Evolutionary conservation across 1,284 basidiomycete species (phyloP), one percentile per base, ranked within the genome.

Genomic region (Rhodotorula sp.): DNA sequence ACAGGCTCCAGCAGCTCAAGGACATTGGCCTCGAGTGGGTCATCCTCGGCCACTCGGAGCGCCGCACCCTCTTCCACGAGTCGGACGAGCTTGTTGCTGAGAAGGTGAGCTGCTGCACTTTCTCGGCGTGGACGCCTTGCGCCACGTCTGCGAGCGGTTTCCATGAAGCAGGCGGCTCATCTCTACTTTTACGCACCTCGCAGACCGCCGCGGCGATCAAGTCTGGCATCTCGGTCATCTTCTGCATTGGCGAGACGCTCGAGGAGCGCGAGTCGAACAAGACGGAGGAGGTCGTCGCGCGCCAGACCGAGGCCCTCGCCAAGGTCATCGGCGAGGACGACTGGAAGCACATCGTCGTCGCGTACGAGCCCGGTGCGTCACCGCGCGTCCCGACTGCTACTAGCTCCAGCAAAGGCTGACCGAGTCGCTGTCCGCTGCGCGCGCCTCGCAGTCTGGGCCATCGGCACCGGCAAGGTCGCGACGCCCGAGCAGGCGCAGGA

Each of bases 1-100:
- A 45, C 72, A 79, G 76, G 17, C 88, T 93, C 9, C 80, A 85
- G 10, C 93, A 97, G 84, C 88, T 98, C 79, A 87, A 86, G 70
- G 93, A 98, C 80, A 91, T 91, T 25, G 85, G 85, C 7, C 88
- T 98, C 77, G 91, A 91, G 70, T 98, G 92, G 83, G 94, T 97
- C 77, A 91, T 99, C 81, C 87, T 98, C 71, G 96, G 95, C 87
- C 96, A 99, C 86, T 97, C 94, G 60, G 97, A 99, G 83, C 91
- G 97, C 77, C 90, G 96, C 70, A 90, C 91, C 8, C 83, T 97
- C 77, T 99, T 99, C 86, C 86, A 89, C 81, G 97, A 99, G 82
- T 87, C 88, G 34, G 73, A 93, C 75, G 88, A 88, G 72, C 79
- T 91, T 67, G 90, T 98, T 72, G 95, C 92, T 23, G 85, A 87